These are phyloP conservation scores for Sungouiozyma intestinalis DNA, from an alignment of 805 yeast genomes.

Conservation along the genomic window DNA sequence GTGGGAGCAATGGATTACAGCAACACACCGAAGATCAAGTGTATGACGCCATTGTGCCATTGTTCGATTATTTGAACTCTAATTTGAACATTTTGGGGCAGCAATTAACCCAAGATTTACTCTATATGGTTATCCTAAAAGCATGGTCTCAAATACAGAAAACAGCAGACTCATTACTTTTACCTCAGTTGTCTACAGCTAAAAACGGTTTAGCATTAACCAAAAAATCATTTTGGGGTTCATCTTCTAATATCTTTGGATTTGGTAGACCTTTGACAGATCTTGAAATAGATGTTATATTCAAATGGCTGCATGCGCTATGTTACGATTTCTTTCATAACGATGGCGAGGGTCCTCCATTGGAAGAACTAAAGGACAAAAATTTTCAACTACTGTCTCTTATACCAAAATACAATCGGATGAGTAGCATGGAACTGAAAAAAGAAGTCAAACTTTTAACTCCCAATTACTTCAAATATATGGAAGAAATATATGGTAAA, in stretches of 20 bases:
- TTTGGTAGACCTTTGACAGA: slow-evolving; percentile 46
- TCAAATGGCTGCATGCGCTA: slow-evolving; percentile 58
- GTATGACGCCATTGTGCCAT: slow-evolving; percentile 59
- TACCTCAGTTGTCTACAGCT: slow-evolving; percentile 56
- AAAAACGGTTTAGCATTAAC: slow-evolving; percentile 23
- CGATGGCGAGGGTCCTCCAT: slow-evolving; percentile 70
- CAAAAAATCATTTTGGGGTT: slow-evolving; percentile 28
- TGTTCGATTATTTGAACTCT: slow-evolving; percentile 63
- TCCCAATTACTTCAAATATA: slow-evolving; percentile 7
- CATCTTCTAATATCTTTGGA: slow-evolving; percentile 28
- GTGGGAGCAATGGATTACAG: slow-evolving; percentile 39
- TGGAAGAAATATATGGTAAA: slow-evolving; percentile 18
- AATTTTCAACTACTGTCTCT: slow-evolving; percentile 55
- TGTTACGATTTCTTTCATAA: slow-evolving; percentile 68
- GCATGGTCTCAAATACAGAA: slow-evolving; percentile 70
- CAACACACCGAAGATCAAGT: slow-evolving; percentile 38
- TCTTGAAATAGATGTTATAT: slow-evolving; percentile 56
- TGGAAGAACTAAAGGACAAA: slow-evolving; percentile 49
- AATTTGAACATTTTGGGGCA: slow-evolving; percentile 57
- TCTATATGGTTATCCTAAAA: slow-evolving; percentile 57
- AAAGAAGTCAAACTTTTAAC: slow-evolving; percentile 46
- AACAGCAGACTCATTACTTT: slow-evolving; percentile 57
- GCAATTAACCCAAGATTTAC: slow-evolving; percentile 42
- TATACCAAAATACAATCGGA: slow-evolving; percentile 57
- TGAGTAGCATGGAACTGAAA: slow-evolving; percentile 36